phyloP scores from a whole-genome alignment of 495 filamentous ascomycete species.

The Aspergillus incahuasiensis region DNA sequence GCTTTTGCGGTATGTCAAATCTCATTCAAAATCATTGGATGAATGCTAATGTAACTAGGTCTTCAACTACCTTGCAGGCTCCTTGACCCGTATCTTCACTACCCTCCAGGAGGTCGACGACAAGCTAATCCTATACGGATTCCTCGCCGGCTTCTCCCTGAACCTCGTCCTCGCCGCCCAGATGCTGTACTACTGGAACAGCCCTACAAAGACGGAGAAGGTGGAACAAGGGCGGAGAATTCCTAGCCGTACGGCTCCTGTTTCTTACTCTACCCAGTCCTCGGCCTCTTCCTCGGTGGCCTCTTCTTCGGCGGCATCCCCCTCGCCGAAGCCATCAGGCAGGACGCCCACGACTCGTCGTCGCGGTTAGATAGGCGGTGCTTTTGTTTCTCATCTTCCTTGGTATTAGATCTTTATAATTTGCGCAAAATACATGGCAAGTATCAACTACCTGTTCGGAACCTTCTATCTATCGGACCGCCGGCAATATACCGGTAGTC shows the following conservation, averaged over 20 bases:
- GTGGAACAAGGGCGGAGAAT: constrained; percentile 30
- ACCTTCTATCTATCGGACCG: constrained; percentile 15
- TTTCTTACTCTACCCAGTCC: background rate
- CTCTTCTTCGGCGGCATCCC: background rate
- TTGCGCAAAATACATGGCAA: background rate
- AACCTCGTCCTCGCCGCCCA: constrained; percentile 83
- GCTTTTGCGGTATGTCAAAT: constrained; percentile 77
- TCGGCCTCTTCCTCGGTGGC: background rate
- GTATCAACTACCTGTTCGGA: background rate
- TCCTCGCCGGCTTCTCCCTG: constrained; percentile 80
- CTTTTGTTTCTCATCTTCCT: too few species aligned
- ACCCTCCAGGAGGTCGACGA: constrained; percentile 95
- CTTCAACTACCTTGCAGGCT: constrained; percentile 93
- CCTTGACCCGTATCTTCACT: constrained; percentile 90
- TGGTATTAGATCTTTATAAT: too few species aligned
- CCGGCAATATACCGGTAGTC: constrained; percentile 45
- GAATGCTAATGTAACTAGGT: constrained; percentile 53
- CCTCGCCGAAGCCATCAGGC: constrained; percentile 20
- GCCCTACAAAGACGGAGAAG: constrained; percentile 39
- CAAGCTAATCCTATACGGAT: constrained; percentile 88
- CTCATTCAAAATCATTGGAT: background rate
- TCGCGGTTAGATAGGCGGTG: constrained; percentile 45
- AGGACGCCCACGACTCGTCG: constrained; percentile 46
- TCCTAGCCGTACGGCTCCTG: too few species aligned
- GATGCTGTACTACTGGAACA: constrained; percentile 97